phyloP scores from a whole-genome alignment of 768 basidiomycete genomes.

The Amanita pallidorosea region DNA sequence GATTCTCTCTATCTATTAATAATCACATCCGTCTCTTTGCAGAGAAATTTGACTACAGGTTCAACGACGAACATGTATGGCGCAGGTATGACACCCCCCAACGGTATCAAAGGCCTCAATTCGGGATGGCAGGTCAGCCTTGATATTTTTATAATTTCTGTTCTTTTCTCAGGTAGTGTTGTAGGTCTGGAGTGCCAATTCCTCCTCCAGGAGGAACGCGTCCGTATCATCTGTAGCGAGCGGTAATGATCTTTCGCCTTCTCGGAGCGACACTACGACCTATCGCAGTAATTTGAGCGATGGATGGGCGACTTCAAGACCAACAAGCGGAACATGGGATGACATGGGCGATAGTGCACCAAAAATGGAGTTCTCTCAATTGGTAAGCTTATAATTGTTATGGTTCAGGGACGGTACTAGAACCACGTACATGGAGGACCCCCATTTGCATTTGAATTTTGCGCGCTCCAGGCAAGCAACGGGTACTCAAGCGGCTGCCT shows the following conservation, averaged over 20 bases:
- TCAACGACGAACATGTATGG: slow-evolving; percentile 39
- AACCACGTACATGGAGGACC: slow-evolving; percentile 24
- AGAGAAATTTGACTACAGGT: slow-evolving; percentile 13
- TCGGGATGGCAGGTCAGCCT: slow-evolving; percentile 54
- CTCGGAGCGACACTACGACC: slow-evolving; percentile 31
- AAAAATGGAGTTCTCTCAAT: slow-evolving; percentile 36
- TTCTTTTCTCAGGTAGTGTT: neutral
- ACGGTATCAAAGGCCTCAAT: slow-evolving; percentile 40
- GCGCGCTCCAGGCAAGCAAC: slow-evolving; percentile 35
- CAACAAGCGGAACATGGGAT: slow-evolving; percentile 51
- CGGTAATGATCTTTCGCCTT: slow-evolving; percentile 31
- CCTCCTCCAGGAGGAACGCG: slow-evolving; percentile 44
- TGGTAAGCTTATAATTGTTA: slow-evolving; percentile 27
- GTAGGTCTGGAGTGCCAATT: slow-evolving; percentile 50
- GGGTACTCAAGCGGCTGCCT: slow-evolving; percentile 23
- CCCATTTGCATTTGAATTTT: slow-evolving; percentile 29
- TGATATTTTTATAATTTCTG: slow-evolving; percentile 9
- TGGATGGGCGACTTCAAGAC: slow-evolving; percentile 38
- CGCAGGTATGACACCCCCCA: slow-evolving; percentile 36
- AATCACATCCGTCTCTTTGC: slow-evolving; percentile 8
- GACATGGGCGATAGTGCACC: slow-evolving; percentile 37
- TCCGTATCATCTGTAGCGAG: slow-evolving; percentile 53
- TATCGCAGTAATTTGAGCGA: slow-evolving; percentile 40
- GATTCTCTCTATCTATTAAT: slow-evolving; percentile 2
- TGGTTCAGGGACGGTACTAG: slow-evolving; percentile 6